phyloP scores from a whole-genome alignment of 768 basidiomycete species.

The Filobasidium floriforme region DNA sequence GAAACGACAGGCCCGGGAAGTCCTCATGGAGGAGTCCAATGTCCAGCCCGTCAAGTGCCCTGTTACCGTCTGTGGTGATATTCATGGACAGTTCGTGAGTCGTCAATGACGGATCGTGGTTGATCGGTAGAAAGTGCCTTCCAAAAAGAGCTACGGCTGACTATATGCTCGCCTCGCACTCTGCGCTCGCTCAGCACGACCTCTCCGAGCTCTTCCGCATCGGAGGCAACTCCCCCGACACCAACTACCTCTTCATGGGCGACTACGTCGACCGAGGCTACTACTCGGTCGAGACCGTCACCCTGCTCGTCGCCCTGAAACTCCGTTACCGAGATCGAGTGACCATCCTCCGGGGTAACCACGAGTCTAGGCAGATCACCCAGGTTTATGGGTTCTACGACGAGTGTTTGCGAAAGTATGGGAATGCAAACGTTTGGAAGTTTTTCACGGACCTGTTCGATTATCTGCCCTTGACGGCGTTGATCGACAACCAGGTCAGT shows the following conservation, averaged over 20 bases:
- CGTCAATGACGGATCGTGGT: background rate
- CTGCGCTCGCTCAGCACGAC: conserved; percentile 68
- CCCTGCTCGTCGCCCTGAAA: conserved; percentile 95
- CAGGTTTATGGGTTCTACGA: conserved; percentile 99
- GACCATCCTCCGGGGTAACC: conserved; percentile 94
- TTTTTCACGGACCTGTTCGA: conserved; percentile 99
- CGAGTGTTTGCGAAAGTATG: conserved; percentile 98
- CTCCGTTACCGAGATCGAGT: conserved; percentile 95
- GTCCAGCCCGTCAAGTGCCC: conserved; percentile 48
- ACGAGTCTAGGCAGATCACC: conserved; percentile 98
- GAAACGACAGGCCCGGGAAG: conserved; percentile 83
- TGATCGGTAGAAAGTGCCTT: background rate
- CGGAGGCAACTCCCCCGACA: conserved; percentile 93
- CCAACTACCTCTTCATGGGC: conserved; percentile 99
- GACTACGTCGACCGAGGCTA: conserved; percentile 99
- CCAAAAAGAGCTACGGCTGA: background rate
- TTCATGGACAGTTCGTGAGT: conserved; percentile 97
- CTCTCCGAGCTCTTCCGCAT: conserved; percentile 97
- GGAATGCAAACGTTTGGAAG: conserved; percentile 99
- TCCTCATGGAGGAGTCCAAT: conserved; percentile 65
- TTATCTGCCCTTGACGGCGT: conserved; percentile 89
- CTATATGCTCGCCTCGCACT: background rate
- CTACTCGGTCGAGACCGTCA: conserved; percentile 98
- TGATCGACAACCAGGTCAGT: conserved; percentile 98
- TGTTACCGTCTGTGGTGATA: conserved; percentile 65